These are phyloP conservation scores for Maudiozyma barnettii DNA, from an alignment of 805 yeast genomes.

Conservation along the genomic window DNA sequence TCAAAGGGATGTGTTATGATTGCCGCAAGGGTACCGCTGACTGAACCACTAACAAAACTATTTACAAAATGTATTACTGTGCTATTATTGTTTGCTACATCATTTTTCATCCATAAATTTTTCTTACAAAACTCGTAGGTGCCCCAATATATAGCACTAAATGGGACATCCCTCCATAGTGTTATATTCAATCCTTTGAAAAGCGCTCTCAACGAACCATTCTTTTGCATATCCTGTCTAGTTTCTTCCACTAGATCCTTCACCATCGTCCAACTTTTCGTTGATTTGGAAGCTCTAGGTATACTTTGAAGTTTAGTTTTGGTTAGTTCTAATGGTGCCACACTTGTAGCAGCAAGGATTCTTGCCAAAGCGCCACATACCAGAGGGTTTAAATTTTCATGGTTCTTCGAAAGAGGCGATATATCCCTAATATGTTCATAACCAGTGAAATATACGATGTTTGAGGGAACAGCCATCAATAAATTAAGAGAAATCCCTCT, in stretches of 20 bases:
- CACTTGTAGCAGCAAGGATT: conserved; percentile 67
- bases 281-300: conserved; percentile 37
- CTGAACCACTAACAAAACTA: conserved; percentile 72
- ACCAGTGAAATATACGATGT: conserved; percentile 88
- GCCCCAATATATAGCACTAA: conserved; percentile 91
- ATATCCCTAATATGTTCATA: conserved; percentile 77
- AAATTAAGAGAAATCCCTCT: conserved; percentile 78
- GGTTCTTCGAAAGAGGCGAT: conserved; percentile 41
- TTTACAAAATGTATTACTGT: conserved; percentile 34
- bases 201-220: conserved; percentile 50
- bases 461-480: conserved; percentile 85
- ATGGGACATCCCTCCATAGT: conserved; percentile 95
- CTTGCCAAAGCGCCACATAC: conserved; percentile 82
- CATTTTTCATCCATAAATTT: conserved; percentile 5
- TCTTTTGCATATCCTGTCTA: conserved; percentile 36
- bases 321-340: conserved; percentile 80
- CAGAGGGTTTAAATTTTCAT: conserved; percentile 53
- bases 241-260: conserved; percentile 46
- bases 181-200: conserved; percentile 85
- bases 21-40: conserved; percentile 82
- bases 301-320: conserved; percentile 89
- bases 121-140: conserved; percentile 54
- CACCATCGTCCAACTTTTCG: conserved; percentile 27
- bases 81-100: neutral
- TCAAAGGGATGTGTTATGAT: conserved; percentile 88